These are phyloP conservation scores for Gracilaria vermiculophylla DNA, from an alignment of 23 red algal species.

Conservation along the genomic window DNA sequence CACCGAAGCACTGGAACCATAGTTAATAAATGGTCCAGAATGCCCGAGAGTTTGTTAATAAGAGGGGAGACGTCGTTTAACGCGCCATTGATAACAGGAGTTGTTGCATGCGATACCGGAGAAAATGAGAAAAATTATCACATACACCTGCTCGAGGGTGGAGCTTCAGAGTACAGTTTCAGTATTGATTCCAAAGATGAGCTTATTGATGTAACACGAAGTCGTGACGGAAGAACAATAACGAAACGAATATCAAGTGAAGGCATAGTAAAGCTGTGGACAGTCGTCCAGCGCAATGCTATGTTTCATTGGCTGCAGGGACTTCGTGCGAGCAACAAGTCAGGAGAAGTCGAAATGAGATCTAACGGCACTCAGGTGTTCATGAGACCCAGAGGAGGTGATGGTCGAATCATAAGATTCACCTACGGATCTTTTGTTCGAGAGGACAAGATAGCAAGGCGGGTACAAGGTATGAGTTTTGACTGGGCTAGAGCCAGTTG, in stretches of 20 bases:
- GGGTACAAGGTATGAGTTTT: not conserved
- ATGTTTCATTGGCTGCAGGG: conserved; percentile 3
- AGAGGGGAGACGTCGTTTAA: conserved; percentile 11
- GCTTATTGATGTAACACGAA: conserved; percentile 12
- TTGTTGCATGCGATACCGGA: not conserved
- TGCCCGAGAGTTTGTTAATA: not conserved
- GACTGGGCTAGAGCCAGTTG: conserved; percentile 16
- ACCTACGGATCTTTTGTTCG: not conserved
- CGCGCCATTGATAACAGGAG: not conserved
- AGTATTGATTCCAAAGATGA: not conserved
- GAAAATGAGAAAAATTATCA: not conserved
- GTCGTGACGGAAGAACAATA: conserved; percentile 23
- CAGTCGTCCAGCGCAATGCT: not conserved
- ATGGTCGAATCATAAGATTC: conserved; percentile 3
- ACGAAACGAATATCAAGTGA: conserved; percentile 4
- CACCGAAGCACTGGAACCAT: not conserved
- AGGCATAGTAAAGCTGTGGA: not conserved
- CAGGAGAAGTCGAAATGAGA: conserved; percentile 17
- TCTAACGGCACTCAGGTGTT: conserved; percentile 3
- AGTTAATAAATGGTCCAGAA: conserved; percentile 4
- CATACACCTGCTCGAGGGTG: not conserved
- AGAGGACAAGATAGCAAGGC: not conserved
- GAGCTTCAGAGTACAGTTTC: conserved; percentile 15
- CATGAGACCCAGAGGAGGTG: not conserved
- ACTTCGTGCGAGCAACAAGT: not conserved